Conservation (phyloP, 495 filamentous ascomycete genomes). For the Chlorociboria aeruginascens region DNA sequence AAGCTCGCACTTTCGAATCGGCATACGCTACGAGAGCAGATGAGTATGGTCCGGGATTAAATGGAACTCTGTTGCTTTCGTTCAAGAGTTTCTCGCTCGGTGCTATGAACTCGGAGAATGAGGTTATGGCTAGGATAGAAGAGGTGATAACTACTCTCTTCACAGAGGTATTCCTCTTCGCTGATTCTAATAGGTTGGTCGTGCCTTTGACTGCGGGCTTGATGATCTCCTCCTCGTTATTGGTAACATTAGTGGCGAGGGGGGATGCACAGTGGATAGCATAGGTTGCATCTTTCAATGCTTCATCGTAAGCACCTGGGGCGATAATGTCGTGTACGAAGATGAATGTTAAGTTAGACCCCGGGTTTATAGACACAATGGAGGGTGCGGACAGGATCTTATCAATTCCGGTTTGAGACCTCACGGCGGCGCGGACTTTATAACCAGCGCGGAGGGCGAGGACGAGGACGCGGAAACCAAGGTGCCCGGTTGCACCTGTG, state of each 20-base stretch:
- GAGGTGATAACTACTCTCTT: slow-evolving; percentile 30
- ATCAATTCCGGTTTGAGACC: background rate
- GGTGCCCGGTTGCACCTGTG: background rate
- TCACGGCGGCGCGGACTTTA: background rate
- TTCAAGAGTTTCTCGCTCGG: background rate
- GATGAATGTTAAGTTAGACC: slow-evolving; percentile 5
- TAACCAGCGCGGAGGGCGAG: background rate
- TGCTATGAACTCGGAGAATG: slow-evolving; percentile 4
- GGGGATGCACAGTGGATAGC: slow-evolving; percentile 38
- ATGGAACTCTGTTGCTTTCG: background rate
- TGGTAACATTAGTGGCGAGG: slow-evolving; percentile 3
- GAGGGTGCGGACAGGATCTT: background rate
- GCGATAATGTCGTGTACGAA: slow-evolving; percentile 33
- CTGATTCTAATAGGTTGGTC: slow-evolving; percentile 25
- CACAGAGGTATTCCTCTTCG: slow-evolving; percentile 19
- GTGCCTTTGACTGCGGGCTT: slow-evolving; percentile 23
- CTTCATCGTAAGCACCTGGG: slow-evolving; percentile 29
- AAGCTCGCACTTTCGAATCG: slow-evolving; percentile 19
- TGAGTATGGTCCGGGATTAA: background rate
- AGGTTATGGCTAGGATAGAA: slow-evolving; percentile 15
- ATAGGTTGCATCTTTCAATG: slow-evolving; percentile 31
- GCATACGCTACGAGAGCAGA: slow-evolving; percentile 16
- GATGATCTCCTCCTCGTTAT: background rate
- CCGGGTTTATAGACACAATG: background rate
- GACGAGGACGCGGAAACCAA: background rate